phyloP scores from a whole-genome alignment of 495 filamentous ascomycete species.

The Penicillium alfredii region DNA sequence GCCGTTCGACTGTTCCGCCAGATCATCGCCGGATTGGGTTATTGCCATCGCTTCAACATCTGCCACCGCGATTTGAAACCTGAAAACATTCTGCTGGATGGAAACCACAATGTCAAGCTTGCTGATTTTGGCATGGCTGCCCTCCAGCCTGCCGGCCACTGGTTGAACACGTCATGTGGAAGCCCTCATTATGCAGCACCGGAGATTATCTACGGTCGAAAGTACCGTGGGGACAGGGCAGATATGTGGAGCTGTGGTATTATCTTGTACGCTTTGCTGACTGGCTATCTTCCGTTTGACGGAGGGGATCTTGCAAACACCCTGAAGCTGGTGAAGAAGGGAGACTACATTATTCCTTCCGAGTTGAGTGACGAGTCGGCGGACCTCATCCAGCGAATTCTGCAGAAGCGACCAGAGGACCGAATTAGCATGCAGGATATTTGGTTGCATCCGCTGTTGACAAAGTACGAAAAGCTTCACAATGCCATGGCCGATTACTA shows the following conservation, averaged over 20 bases:
- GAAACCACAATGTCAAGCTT: conserved; percentile 70
- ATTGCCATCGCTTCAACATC: conserved; percentile 89
- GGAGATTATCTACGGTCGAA: conserved; percentile 66
- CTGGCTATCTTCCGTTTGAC: conserved; percentile 77
- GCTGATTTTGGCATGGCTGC: conserved; percentile 98
- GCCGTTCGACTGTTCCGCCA: conserved; percentile 84
- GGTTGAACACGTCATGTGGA: conserved; percentile 82
- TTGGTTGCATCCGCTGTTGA: conserved; percentile 76
- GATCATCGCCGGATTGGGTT: conserved; percentile 83
- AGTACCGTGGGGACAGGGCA: conserved; percentile 75
- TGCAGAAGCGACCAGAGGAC: conserved; percentile 64
- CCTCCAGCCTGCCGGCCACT: conserved; percentile 69
- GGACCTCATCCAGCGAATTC: conserved; percentile 69
- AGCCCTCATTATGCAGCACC: conserved; percentile 96
- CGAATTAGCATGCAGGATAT: conserved; percentile 74
- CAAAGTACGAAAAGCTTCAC: conserved; percentile 67
- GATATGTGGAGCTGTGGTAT: conserved; percentile 96
- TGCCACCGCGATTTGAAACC: conserved; percentile 96
- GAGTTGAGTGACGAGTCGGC: conserved; percentile 64
- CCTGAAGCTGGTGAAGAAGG: conserved; percentile 61
- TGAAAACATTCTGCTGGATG: conserved; percentile 87
- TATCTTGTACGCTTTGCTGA: conserved; percentile 78
- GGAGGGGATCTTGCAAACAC: conserved; percentile 53
- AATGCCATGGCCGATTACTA: conserved; percentile 43
- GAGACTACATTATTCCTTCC: conserved; percentile 64